Percentiles rank a stretch among this genome's conserved stretches.
phyloP scores from a whole-genome alignment of 1,284 basidiomycete species.

The Neonothopanus nambi region DNA sequence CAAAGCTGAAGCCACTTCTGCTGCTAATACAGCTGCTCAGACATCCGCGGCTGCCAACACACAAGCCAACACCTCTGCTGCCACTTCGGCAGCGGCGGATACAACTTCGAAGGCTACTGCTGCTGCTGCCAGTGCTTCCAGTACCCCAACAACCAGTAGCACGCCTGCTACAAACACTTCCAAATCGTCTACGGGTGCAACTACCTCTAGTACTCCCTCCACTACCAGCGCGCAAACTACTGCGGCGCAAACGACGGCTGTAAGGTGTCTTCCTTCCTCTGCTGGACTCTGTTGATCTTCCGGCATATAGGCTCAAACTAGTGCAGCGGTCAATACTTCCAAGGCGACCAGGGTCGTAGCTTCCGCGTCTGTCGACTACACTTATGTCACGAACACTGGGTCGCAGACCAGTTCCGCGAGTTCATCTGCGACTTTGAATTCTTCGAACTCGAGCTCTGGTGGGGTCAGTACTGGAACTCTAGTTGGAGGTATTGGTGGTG shows the following conservation, averaged over 20 bases:
- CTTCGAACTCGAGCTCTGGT: constrained; percentile 4
- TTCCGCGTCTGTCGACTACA: not conserved
- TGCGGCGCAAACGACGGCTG: not conserved
- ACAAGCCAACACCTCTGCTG: not conserved
- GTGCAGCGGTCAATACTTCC: not conserved
- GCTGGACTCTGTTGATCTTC: not conserved
- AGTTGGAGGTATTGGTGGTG: constrained; percentile 18
- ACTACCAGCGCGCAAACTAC: not conserved
- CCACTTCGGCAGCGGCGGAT: not conserved
- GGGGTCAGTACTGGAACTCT: constrained; percentile 18
- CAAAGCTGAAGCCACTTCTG: not conserved
- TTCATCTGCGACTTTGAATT: not conserved
- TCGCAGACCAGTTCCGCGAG: not conserved
- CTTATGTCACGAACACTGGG: not conserved
- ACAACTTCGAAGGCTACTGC: constrained; percentile 3
- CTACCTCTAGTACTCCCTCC: not conserved
- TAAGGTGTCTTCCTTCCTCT: not conserved
- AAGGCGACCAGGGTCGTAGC: not conserved
- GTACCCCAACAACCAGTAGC: not conserved
- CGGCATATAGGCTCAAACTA: not conserved
- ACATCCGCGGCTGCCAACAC: not conserved
- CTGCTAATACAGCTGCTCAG: not conserved
- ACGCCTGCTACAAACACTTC: not conserved
- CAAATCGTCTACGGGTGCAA: not conserved
- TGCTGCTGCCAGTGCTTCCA: not conserved